These are phyloP conservation scores for Calonectria pseudoreteaudii DNA, from an alignment of 2,329 filamentous ascomycete species.

Conservation along the genomic window DNA sequence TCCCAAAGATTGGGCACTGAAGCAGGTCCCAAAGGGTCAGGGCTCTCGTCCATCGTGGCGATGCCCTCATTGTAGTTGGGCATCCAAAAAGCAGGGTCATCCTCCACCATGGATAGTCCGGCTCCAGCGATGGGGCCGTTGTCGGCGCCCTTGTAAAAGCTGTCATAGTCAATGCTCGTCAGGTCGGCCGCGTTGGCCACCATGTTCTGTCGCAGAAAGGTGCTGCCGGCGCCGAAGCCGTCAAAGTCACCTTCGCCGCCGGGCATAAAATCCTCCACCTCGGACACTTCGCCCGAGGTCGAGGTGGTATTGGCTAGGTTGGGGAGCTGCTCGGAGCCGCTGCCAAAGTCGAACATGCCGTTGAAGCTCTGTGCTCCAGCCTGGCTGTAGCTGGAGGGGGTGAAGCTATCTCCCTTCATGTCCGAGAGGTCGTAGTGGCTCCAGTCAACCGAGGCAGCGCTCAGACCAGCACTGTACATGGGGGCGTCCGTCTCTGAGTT, in stretches of 20 bases:
- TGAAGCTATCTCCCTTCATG: conserved; percentile 61
- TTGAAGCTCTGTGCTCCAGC: conserved; percentile 62
- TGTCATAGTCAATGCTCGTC: conserved; percentile 65
- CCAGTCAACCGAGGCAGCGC: conserved; percentile 63
- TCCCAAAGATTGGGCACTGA: conserved; percentile 51
- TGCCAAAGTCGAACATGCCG: conserved; percentile 63
- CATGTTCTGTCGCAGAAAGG: conserved; percentile 59
- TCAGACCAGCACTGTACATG: conserved; percentile 72
- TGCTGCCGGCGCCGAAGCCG: conserved; percentile 60
- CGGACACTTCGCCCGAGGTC: conserved; percentile 75
- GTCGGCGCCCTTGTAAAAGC: conserved; percentile 64
- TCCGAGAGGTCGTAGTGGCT: conserved; percentile 60
- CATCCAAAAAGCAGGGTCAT: conserved; percentile 64
- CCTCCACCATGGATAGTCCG: conserved; percentile 63
- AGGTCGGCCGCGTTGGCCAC: conserved; percentile 57
- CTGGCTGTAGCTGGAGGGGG: conserved; percentile 67
- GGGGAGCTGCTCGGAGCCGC: conserved; percentile 65
- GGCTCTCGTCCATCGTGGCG: conserved; percentile 48
- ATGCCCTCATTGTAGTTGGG: conserved; percentile 57
- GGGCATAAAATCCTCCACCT: conserved; percentile 70
- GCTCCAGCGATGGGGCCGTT: conserved; percentile 52
- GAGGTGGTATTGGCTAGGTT: conserved; percentile 68
- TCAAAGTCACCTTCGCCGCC: conserved; percentile 62
- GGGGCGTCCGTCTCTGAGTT: conserved; percentile 66
- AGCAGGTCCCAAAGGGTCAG: conserved; percentile 48